Conservation (phyloP, 192 early-diverging fungal genomes). For the Helicostylum pulchrum region DNA sequence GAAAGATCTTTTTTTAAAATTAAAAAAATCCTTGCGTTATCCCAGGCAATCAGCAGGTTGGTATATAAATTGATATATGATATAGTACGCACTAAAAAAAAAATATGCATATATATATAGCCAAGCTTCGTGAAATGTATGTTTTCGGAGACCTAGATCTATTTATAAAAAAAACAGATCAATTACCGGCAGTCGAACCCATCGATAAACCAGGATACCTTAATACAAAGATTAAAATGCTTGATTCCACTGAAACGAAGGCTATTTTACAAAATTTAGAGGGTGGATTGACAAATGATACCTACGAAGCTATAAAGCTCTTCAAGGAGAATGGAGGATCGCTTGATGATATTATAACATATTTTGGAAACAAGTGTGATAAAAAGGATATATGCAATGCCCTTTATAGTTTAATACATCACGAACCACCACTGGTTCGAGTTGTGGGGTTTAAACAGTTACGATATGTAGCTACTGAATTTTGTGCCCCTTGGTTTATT, state of each 20-base stretch:
- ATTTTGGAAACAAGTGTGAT: not conserved
- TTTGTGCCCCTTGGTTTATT: not conserved
- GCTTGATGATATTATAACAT: not conserved
- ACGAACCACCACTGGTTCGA: not conserved
- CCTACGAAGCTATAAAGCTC: not conserved
- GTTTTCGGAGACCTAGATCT: too few species aligned
- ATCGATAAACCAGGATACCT: too few species aligned
- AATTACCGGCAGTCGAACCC: too few species aligned
- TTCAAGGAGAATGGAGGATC: not conserved
- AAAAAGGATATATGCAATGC: not conserved
- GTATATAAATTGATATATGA: too few species aligned
- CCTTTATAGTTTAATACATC: not conserved
- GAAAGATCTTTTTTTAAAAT: not conserved
- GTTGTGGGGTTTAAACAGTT: not conserved
- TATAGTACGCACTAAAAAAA: too few species aligned
- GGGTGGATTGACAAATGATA: too few species aligned
- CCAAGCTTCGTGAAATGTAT: too few species aligned
- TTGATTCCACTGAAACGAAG: too few species aligned
- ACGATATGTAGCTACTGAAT: constrained; percentile 1
- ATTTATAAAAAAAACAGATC: too few species aligned
- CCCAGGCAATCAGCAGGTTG: not conserved
- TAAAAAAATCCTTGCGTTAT: not conserved
- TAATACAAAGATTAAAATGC: too few species aligned
- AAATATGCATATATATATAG: too few species aligned
- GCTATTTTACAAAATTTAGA: too few species aligned